These are phyloP conservation scores for Claviceps sp. DNA, from an alignment of 2,329 filamentous ascomycete species.

Conservation along the genomic window DNA sequence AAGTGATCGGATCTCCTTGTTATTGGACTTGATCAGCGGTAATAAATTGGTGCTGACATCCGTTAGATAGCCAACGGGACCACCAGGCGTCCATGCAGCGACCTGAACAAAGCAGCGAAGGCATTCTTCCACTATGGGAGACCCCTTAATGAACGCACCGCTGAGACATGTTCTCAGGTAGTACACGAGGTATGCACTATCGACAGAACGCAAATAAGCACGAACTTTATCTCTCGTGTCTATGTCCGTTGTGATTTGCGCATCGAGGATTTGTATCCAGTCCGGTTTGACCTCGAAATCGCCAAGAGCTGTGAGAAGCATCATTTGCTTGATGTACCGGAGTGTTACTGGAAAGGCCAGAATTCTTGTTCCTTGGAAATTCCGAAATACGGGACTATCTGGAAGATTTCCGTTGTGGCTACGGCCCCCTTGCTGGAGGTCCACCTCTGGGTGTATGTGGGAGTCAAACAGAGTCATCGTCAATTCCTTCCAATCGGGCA, in stretches of 20 bases:
- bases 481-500: slow-evolving; percentile 41
- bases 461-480: slow-evolving; percentile 34
- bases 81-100: slow-evolving; percentile 36
- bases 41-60: slow-evolving; percentile 39
- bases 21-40: slow-evolving; percentile 55
- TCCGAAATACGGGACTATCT: slow-evolving; percentile 22
- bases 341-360: slow-evolving; percentile 56
- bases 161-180: slow-evolving; percentile 44
- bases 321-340: slow-evolving; percentile 46
- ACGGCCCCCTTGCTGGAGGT: neutral
- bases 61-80: slow-evolving; percentile 35
- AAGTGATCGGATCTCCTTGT: slow-evolving; percentile 50
- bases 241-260: slow-evolving; percentile 56
- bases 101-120: slow-evolving; percentile 41
- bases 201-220: slow-evolving; percentile 32
- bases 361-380: slow-evolving; percentile 32
- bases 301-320: slow-evolving; percentile 35
- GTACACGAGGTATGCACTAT: slow-evolving; percentile 24
- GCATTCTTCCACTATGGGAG: slow-evolving; percentile 31
- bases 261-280: slow-evolving; percentile 73
- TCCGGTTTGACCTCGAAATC: slow-evolving; percentile 55
- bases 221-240: slow-evolving; percentile 47
- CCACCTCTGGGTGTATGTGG: slow-evolving; percentile 15
- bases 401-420: neutral
- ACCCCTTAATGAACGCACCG: slow-evolving; percentile 35